Evolutionary conservation across 441 rosid species (phyloP), one percentile per base, ranked within the genome.

Genomic region (Gossypium davidsonii): DNA sequence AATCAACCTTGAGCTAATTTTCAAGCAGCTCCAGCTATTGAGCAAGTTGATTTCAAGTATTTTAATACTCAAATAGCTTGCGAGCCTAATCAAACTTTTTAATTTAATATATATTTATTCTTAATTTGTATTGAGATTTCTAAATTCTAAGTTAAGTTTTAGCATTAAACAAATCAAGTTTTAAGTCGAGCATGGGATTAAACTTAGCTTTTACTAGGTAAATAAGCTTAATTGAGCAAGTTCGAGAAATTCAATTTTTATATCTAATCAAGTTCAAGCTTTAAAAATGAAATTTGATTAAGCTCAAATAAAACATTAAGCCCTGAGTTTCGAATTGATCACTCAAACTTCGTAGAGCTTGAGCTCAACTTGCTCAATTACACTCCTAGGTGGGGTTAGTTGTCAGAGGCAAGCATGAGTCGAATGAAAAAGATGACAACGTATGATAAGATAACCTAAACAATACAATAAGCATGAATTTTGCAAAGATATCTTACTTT

Each of bases 401-500:
- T 58, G 15, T 15, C 17, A 49, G 26, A 68, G 46, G 44, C 15
- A 51, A 49, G 60, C 15, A 49, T 17, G 46, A 15, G 26, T 31
- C 7, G 5, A 17, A 68, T 28, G 31, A 4, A 28, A 11, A 28
- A 15, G 5, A 68, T 0, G 15, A 26, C 0, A 17, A 68, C 18
- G 8, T 42, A 9, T 42, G 28, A 60, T 23, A 73, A 6, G 55
- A 46, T n/a, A 26, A 26, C 55, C 44, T 3, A 67, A 23, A 23
- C 61, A 57, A 3, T 11, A n/a, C 44, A n/a, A 52, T 66, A 66
- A 72, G 34, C 20, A 52, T 9, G 56, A 51, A 51, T 69, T 51
- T 28, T 46, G 58, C 70, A 69, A 67, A 17, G 46, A 39, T 68
- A 67, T 80, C 85, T 83, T 86, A 92, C 99, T 83, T 92, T 91